phyloP scores from a whole-genome alignment of 129 eudicot genomes.

The Daucus carota region DNA sequence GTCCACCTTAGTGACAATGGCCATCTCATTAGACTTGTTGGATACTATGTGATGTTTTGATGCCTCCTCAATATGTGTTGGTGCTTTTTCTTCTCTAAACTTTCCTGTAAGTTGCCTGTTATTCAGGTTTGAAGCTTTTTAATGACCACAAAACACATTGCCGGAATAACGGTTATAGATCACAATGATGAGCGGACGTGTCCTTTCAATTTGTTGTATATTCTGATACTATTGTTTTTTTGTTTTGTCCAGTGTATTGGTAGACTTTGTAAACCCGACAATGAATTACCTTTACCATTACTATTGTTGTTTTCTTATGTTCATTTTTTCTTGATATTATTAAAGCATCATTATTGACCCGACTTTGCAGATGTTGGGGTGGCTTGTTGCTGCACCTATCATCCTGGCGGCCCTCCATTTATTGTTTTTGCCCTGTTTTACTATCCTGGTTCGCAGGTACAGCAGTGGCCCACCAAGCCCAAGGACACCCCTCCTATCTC shows the following conservation, averaged over 20 bases:
- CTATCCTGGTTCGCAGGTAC: constrained; percentile 54
- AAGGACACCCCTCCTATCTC: constrained; percentile 30
- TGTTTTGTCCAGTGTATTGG: not conserved
- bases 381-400: constrained; percentile 74
- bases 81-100: not conserved
- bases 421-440: constrained; percentile 61
- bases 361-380: constrained; percentile 73
- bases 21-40: not conserved
- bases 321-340: not conserved
- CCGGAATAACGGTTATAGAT: not conserved
- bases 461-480: constrained; percentile 40
- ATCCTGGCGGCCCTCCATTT: constrained; percentile 48
- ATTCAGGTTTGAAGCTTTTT: not conserved
- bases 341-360: not conserved
- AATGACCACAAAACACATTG: not conserved
- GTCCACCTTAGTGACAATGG: not conserved
- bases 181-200: not conserved
- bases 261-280: not conserved
- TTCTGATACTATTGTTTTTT: no score
- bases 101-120: not conserved
- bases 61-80: not conserved
- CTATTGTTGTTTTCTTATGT: not conserved
- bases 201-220: not conserved
- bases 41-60: not conserved
- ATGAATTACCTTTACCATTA: not conserved